Conservation (phyloP, 1,284 basidiomycete species). For the Marasmius oreades region DNA sequence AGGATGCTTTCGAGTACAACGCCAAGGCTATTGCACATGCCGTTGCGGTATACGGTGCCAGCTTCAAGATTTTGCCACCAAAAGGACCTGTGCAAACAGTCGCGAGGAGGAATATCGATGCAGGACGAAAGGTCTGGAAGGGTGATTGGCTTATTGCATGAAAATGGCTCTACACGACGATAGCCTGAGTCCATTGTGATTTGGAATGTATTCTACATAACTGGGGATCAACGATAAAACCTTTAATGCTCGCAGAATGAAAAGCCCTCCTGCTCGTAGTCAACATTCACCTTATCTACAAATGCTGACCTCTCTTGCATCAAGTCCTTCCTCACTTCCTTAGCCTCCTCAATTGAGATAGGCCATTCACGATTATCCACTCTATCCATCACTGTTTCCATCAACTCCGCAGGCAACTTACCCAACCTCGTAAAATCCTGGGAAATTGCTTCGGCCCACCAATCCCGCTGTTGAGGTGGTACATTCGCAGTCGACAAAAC, state of each 20-base stretch:
- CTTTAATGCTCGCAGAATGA: background rate
- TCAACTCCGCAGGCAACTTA: slow-evolving; percentile 20
- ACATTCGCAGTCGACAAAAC: slow-evolving; percentile 39
- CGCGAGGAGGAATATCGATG: background rate
- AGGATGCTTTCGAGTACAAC: slow-evolving; percentile 19
- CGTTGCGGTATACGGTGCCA: slow-evolving; percentile 9
- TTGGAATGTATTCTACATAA: too few species aligned
- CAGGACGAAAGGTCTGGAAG: background rate
- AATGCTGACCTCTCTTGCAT: slow-evolving; percentile 27
- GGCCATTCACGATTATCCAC: slow-evolving; percentile 21
- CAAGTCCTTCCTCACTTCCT: slow-evolving; percentile 24
- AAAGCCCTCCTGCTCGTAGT: background rate
- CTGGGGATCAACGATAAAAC: too few species aligned
- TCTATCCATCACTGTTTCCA: slow-evolving; percentile 19
- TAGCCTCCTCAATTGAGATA: slow-evolving; percentile 25
- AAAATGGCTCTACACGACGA: too few species aligned
- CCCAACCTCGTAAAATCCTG: background rate
- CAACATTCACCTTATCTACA: slow-evolving; percentile 1
- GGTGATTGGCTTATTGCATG: background rate
- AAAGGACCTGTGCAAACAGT: background rate
- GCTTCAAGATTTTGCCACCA: background rate
- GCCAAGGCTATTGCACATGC: slow-evolving; percentile 22
- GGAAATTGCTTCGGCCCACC: slow-evolving; percentile 24
- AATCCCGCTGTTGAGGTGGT: slow-evolving; percentile 39
- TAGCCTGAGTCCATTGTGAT: too few species aligned